A percentile compares a stretch with the other conserved stretches of the same genome.
Conservation (phyloP, 306 rosid genomes). For the Trifolium subterraneum region DNA sequence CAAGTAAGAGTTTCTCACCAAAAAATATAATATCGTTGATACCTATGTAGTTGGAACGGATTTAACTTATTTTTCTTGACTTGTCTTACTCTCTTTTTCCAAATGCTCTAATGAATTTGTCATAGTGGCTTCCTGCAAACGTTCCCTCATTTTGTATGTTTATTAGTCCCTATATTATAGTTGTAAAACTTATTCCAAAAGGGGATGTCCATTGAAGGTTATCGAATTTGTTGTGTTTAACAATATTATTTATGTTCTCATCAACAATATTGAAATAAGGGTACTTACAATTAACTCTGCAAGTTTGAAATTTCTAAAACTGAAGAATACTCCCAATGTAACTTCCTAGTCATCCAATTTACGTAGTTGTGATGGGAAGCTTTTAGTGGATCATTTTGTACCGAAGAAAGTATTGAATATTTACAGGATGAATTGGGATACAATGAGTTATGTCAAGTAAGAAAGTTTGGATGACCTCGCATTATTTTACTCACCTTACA, state of each 20-base stretch:
- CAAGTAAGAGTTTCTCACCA: too few relatives aligned
- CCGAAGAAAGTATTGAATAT: too few relatives aligned
- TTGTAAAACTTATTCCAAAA: not conserved
- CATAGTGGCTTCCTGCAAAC: not conserved
- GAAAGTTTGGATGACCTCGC: not conserved
- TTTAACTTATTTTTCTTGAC: too few relatives aligned
- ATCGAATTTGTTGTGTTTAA: not conserved
- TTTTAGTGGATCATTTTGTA: not conserved
- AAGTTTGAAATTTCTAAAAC: not conserved
- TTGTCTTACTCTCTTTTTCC: not conserved
- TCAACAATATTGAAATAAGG: not conserved
- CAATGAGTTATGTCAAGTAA: not conserved
- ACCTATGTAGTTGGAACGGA: too few relatives aligned
- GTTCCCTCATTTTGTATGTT: not conserved
- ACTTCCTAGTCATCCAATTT: not conserved
- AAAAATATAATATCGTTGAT: too few relatives aligned
- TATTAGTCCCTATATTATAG: conserved; percentile 17
- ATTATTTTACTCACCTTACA: not conserved
- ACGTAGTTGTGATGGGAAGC: not conserved
- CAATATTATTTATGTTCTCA: not conserved
- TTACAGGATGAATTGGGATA: not conserved
- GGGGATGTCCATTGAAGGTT: not conserved
- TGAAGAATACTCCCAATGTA: not conserved
- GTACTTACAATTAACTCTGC: not conserved
- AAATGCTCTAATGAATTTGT: conserved; percentile 20